Evolutionary conservation across 1,139 yeast genomes (phyloP).

Genomic region (Protomyces inundatus): DNA sequence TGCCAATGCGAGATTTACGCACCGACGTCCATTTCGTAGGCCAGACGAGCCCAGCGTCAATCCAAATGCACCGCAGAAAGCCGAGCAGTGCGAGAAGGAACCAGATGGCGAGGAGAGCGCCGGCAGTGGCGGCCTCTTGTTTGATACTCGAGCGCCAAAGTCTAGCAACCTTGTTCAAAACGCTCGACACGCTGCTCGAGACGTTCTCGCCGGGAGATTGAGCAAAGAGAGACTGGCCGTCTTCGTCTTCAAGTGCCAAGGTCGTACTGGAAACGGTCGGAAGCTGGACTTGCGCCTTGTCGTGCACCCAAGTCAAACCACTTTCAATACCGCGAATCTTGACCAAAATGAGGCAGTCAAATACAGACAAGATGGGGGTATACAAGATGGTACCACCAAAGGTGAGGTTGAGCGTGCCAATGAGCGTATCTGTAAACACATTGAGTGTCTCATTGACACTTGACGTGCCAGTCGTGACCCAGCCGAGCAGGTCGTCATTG

Average conservation of each 20-base stretch:
- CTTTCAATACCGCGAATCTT: slow-evolving; percentile 60
- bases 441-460: slow-evolving; percentile 54
- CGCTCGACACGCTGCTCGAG: not conserved
- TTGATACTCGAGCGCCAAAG: slow-evolving; percentile 7
- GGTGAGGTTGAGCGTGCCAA: slow-evolving; percentile 50
- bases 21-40: not conserved
- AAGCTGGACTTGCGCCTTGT: slow-evolving; percentile 54
- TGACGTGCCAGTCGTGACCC: slow-evolving; percentile 54
- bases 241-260: not conserved
- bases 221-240: not conserved
- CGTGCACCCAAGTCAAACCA: slow-evolving; percentile 75
- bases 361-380: slow-evolving; percentile 54
- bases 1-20: not conserved
- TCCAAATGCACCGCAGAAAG: not conserved
- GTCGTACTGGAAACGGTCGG: slow-evolving; percentile 42
- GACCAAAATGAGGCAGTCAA: slow-evolving; percentile 72
- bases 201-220: not conserved
- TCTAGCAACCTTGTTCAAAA: not conserved
- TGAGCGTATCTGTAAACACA: slow-evolving; percentile 49
- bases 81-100: not conserved
- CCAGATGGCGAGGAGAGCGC: not conserved
- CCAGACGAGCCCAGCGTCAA: not conserved
- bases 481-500: slow-evolving; percentile 62
- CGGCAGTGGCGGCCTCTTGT: slow-evolving; percentile 12
- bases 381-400: slow-evolving; percentile 68